A percentile compares a stretch with the other conserved stretches of the same genome.
Conservation (phyloP, 371 early-diverging fungal species). For the Mortierella sp. region DNA sequence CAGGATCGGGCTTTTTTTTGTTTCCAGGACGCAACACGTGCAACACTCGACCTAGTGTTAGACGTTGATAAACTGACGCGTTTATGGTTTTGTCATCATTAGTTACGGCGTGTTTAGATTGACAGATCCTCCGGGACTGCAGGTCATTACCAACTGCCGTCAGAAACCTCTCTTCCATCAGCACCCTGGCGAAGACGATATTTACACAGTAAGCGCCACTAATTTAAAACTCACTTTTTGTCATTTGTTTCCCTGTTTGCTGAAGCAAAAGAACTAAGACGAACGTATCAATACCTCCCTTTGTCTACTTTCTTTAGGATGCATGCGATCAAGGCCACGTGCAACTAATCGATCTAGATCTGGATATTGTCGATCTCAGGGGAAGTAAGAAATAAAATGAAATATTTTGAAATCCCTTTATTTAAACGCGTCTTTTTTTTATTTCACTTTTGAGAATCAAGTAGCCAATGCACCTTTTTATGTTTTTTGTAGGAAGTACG, state of each 20-base stretch:
- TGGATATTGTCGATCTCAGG: constrained; percentile 70
- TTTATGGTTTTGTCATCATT: not conserved
- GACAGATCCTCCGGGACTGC: constrained; percentile 92
- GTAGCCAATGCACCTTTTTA: not conserved
- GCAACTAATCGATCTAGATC: constrained; percentile 59
- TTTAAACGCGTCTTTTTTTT: not conserved
- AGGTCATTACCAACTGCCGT: constrained; percentile 82
- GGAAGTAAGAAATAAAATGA: constrained; percentile 24
- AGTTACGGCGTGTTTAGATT: constrained; percentile 90
- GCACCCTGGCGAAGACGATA: constrained; percentile 76
- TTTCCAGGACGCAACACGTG: not conserved
- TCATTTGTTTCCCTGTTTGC: not conserved
- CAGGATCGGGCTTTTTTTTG: not conserved
- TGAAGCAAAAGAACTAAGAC: not conserved
- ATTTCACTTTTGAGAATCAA: not conserved
- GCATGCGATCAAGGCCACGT: constrained; percentile 67
- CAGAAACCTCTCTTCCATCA: constrained; percentile 86
- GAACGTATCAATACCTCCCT: too few relatives aligned
- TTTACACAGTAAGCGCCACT: constrained; percentile 69
- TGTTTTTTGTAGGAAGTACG: too few relatives aligned
- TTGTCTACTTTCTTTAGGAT: constrained; percentile 54
- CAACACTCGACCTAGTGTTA: not conserved
- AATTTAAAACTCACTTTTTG: not conserved
- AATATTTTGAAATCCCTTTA: not conserved
- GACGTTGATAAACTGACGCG: not conserved